Base-by-base conservation (phyloP, 2,329 filamentous ascomycete genomes). In the Arachnomyces sp. region DNA sequence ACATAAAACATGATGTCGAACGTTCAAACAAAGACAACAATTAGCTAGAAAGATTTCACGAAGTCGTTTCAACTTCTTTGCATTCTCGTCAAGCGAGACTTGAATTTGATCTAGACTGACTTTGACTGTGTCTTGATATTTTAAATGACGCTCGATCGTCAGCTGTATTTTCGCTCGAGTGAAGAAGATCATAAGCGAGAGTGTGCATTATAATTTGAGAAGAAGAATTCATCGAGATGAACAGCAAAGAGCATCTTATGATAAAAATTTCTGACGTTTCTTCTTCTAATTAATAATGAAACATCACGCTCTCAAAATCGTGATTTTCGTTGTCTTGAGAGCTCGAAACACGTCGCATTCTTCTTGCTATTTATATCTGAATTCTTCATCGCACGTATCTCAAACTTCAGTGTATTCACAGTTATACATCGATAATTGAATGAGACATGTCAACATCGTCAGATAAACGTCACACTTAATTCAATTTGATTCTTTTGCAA, bases 91-190 rank as follows among this genome's bases (percentile, higher is more conserved):
- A 4, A 34, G 32, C 14, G 32, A 15, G 17, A 34, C 32, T 34
- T 34, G 32, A 16, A 34, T 34, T 34, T 34, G 32, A 12, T 34
- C 32, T 15, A 34, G 32, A 15, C 17, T 16, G 15, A 34, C 14
- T 16, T 34, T 34, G 32, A 4, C 32, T 34, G 32, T 34, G 32
- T 4, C 32, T 34, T 34, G 32, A 4, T 34, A 34, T 34, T 16
- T 16, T 9, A 34, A 15, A 15, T 34, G 32, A 15, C 4, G 4
- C 15, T 34, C 15, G 14, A 15, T 9, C 17, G 32, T 15, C 4
- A 34, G 11, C n/a, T n/a, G n/a, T n/a, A n/a, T n/a, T n/a, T n/a
- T n/a, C n/a, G n/a, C n/a, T n/a, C n/a, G n/a, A n/a, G n/a, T n/a
- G n/a, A n/a, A n/a, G 32, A 15, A 12, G 9, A n/a, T 34, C n/a